These are phyloP conservation scores for Cryptococcus wingfieldii DNA, from an alignment of 1,284 basidiomycete genomes.

Conservation along the genomic window DNA sequence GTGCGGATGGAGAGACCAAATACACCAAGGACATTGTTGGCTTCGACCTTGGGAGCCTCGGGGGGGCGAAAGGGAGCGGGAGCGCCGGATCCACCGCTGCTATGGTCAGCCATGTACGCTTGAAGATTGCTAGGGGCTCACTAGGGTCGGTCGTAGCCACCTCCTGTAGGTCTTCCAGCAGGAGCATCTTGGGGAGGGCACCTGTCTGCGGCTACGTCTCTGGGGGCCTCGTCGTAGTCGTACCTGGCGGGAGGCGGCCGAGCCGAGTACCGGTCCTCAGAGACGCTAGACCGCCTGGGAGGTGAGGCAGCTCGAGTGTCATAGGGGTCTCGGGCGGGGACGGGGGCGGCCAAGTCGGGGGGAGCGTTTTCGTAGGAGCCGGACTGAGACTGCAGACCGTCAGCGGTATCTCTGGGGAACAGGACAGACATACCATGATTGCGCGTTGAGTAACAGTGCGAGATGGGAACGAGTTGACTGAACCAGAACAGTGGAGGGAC, in stretches of 20 bases:
- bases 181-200: too few relatives aligned
- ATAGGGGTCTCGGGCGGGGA: neutral
- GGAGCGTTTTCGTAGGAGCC: neutral
- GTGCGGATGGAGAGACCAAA: conserved; percentile 96
- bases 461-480: too few relatives aligned
- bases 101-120: conserved; percentile 1
- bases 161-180: too few relatives aligned
- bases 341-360: neutral
- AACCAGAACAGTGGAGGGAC: too few relatives aligned
- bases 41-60: conserved; percentile 55
- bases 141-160: too few relatives aligned
- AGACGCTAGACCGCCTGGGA: neutral
- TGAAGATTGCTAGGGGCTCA: too few relatives aligned
- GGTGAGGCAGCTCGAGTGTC: neutral
- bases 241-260: neutral
- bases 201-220: too few relatives aligned
- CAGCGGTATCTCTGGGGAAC: too few relatives aligned
- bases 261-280: neutral
- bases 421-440: too few relatives aligned
- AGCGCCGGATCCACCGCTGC: neutral
- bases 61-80: neutral
- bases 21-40: conserved; percentile 86
- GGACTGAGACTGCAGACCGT: neutral
- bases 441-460: too few relatives aligned
- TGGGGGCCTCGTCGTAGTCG: neutral